Evolutionary conservation across 2,329 filamentous ascomycete genomes (phyloP).

Genomic region (Cordyceps militaris): DNA sequence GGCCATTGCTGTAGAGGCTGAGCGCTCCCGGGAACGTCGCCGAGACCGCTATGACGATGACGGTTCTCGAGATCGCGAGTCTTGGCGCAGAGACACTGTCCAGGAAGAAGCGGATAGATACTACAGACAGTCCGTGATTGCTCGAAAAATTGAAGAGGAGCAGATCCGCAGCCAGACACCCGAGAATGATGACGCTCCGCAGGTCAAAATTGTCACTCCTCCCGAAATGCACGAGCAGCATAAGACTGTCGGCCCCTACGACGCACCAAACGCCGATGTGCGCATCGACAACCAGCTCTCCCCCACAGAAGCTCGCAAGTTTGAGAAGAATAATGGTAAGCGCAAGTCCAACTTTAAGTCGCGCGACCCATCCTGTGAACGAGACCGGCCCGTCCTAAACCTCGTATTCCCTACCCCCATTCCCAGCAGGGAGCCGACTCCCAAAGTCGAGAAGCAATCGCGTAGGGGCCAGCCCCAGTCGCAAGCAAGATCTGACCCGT

Average conservation of each 20-base stretch:
- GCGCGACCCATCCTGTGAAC: constrained; percentile 47
- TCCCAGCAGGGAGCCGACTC: constrained; percentile 25
- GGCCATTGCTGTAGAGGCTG: constrained; percentile 37
- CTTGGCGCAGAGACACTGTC: constrained; percentile 34
- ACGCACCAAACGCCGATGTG: constrained; percentile 57
- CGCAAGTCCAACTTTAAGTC: constrained; percentile 31
- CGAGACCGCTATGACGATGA: constrained; percentile 27
- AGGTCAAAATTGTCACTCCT: constrained; percentile 47
- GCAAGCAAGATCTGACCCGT: constrained; percentile 18
- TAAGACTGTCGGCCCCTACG: constrained; percentile 42
- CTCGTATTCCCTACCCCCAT: constrained; percentile 54
- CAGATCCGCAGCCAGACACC: constrained; percentile 46
- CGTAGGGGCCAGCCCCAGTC: constrained; percentile 11
- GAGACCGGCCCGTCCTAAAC: constrained; percentile 52
- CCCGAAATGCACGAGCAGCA: constrained; percentile 32
- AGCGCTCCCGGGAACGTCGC: constrained; percentile 27
- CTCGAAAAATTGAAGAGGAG: constrained; percentile 46
- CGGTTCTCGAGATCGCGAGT: constrained; percentile 27
- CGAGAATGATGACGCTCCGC: constrained; percentile 29
- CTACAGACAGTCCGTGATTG: constrained; percentile 49
- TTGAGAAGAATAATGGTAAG: constrained; percentile 23
- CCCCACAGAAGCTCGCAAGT: constrained; percentile 41
- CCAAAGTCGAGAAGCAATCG: constrained; percentile 14
- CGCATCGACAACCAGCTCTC: constrained; percentile 52
- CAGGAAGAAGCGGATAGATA: constrained; percentile 51